phyloP scores from a whole-genome alignment of 441 rosid genomes.

The Populus hybrid region DNA sequence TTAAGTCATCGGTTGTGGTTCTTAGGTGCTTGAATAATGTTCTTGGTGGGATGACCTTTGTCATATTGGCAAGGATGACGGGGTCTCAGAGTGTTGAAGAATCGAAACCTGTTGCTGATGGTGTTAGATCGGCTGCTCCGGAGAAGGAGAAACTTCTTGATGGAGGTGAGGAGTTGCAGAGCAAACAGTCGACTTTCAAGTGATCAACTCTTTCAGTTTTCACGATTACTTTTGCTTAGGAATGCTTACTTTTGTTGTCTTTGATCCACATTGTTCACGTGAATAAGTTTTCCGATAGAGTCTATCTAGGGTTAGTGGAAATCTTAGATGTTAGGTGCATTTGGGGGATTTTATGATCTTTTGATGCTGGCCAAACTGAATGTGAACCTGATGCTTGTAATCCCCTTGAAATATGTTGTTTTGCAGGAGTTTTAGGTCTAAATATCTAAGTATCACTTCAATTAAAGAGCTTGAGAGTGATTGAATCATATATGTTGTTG shows the following conservation, averaged over 20 bases:
- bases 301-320: background rate
- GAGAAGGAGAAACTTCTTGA: conserved; percentile 43
- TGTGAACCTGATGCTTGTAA: background rate
- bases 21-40: too few species aligned
- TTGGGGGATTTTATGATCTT: background rate
- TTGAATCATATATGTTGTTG: background rate
- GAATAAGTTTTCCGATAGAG: background rate
- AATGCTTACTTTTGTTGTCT: background rate
- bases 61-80: conserved; percentile 81
- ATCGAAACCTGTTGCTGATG: conserved; percentile 25
- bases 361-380: background rate
- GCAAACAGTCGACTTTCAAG: conserved; percentile 26
- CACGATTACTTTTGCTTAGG: background rate
- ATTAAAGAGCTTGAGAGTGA: background rate
- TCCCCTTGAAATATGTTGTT: background rate
- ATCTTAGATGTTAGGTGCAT: background rate
- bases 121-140: conserved; percentile 15
- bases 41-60: too few species aligned
- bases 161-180: conserved; percentile 20
- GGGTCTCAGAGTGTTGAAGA: conserved; percentile 68
- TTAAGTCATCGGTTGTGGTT: too few species aligned
- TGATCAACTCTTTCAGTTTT: conserved; percentile 1
- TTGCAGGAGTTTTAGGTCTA: background rate
- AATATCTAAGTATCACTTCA: background rate
- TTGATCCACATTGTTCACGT: background rate